Conservation (phyloP, 2,329 filamentous ascomycete species). For the Fusarium sp. region DNA sequence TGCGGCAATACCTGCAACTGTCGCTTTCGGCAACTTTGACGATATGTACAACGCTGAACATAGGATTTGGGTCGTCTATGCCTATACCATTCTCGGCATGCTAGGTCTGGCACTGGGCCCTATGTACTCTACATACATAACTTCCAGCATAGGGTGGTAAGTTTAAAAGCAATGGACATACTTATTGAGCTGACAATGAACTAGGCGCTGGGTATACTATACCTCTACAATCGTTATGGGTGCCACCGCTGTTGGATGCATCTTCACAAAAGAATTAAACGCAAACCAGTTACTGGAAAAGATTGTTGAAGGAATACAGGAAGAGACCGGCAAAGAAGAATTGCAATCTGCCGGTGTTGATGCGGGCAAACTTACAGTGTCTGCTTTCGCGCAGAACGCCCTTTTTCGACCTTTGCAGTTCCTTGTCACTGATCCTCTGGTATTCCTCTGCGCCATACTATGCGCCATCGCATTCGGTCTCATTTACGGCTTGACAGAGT, state of each 20-base stretch:
- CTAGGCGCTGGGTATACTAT: slow-evolving; percentile 22
- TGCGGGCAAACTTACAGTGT: neutral
- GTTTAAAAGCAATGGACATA: accelerated
- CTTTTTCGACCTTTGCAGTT: slow-evolving; percentile 21
- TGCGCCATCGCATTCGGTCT: slow-evolving; percentile 21
- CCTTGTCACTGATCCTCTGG: slow-evolving; percentile 9
- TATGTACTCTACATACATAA: slow-evolving; percentile 11
- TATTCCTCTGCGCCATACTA: slow-evolving; percentile 7
- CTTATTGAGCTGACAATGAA: neutral
- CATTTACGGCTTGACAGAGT: slow-evolving; percentile 22
- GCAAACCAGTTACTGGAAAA: slow-evolving; percentile 10
- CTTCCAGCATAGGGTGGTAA: slow-evolving; percentile 16
- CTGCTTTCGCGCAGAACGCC: neutral
- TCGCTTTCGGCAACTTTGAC: slow-evolving; percentile 11
- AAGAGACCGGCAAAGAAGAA: slow-evolving; percentile 8
- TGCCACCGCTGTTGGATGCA: neutral
- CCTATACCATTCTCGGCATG: slow-evolving; percentile 18
- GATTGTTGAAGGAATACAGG: neutral
- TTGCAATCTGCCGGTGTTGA: neutral
- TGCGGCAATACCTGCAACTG: slow-evolving; percentile 11
- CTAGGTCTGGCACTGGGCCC: slow-evolving; percentile 1
- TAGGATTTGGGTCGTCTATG: slow-evolving; percentile 20
- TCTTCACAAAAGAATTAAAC: slow-evolving; percentile 17
- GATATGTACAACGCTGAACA: slow-evolving; percentile 15
- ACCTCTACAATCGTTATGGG: slow-evolving; percentile 5